These are phyloP conservation scores for Leishmania gerbilli DNA, from an alignment of 208 protist species.

Conservation along the genomic window DNA sequence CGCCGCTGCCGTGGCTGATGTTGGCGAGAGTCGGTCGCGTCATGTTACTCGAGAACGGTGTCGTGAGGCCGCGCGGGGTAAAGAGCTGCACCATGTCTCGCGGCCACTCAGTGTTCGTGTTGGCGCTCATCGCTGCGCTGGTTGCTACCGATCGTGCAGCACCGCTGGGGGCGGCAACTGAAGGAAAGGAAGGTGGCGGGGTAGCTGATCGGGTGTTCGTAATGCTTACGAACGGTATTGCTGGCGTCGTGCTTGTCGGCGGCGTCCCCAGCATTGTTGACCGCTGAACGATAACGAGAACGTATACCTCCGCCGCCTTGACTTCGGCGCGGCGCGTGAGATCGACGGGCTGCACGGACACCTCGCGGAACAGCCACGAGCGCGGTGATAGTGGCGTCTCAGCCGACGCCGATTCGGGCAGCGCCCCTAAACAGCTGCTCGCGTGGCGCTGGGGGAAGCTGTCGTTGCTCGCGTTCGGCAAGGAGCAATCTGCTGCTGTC, in stretches of 20 bases:
- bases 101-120: constrained; percentile 43
- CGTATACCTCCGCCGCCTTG: constrained; percentile 44
- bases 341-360: constrained; percentile 44
- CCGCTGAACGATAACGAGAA: constrained; percentile 72
- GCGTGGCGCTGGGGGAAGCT: background rate
- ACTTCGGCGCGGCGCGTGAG: constrained; percentile 39
- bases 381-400: constrained; percentile 22
- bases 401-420: background rate
- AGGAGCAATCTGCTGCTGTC: background rate
- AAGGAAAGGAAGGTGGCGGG: background rate
- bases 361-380: constrained; percentile 29
- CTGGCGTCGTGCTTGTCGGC: background rate
- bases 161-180: background rate
- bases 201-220: background rate
- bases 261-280: constrained; percentile 1
- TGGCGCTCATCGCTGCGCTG: constrained; percentile 13
- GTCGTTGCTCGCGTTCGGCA: background rate
- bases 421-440: background rate
- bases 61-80: constrained; percentile 66
- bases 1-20: constrained; percentile 3
- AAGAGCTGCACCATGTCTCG: constrained; percentile 51
- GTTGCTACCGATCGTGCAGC: background rate
- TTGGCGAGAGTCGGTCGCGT: constrained; percentile 19
- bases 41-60: constrained; percentile 48
- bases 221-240: background rate